A percentile compares a stretch with the other conserved stretches of the same genome.
These are phyloP conservation scores for Trichopus zeylanicus DNA, from an alignment of 116 monocot species.

Conservation along the genomic window DNA sequence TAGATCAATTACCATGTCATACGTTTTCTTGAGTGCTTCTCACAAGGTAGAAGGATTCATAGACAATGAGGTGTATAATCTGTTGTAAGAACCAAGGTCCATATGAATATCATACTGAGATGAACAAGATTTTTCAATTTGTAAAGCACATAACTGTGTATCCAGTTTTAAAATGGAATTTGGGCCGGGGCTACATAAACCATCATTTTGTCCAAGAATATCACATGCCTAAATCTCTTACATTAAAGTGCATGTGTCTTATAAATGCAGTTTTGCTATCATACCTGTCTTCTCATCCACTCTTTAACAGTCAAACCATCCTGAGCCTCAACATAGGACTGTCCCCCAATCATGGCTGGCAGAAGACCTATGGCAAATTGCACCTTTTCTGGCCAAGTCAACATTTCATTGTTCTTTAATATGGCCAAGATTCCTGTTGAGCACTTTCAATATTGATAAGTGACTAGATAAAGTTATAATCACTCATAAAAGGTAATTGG, in stretches of 20 bases:
- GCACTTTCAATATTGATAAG: slow-evolving; percentile 1
- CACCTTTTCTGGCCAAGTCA: slow-evolving; percentile 94
- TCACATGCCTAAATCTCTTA: too few species aligned
- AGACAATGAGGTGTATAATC: neutral
- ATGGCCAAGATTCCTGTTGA: slow-evolving; percentile 90
- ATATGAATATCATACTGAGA: neutral
- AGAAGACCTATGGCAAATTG: slow-evolving; percentile 87
- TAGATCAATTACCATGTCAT: neutral
- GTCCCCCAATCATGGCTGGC: slow-evolving; percentile 84
- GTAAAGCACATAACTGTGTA: too few species aligned
- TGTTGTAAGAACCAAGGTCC: neutral
- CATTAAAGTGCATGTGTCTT: neutral
- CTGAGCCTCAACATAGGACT: slow-evolving; percentile 96
- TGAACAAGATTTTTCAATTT: too few species aligned
- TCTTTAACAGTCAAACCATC: slow-evolving; percentile 75
- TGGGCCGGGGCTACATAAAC: too few species aligned
- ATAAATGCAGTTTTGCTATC: neutral
- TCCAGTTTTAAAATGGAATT: too few species aligned
- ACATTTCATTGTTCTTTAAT: slow-evolving; percentile 93
- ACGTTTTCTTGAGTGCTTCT: neutral
- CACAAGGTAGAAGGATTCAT: neutral
- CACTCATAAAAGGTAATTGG: too few species aligned
- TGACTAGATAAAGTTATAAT: neutral
- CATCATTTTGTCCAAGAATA: too few species aligned
- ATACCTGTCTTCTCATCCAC: slow-evolving; percentile 93